Evolutionary conservation across 108 stramenopile species (phyloP), one percentile per base, ranked within the genome.

Genomic region (Cyclostephanos invisitatus): DNA sequence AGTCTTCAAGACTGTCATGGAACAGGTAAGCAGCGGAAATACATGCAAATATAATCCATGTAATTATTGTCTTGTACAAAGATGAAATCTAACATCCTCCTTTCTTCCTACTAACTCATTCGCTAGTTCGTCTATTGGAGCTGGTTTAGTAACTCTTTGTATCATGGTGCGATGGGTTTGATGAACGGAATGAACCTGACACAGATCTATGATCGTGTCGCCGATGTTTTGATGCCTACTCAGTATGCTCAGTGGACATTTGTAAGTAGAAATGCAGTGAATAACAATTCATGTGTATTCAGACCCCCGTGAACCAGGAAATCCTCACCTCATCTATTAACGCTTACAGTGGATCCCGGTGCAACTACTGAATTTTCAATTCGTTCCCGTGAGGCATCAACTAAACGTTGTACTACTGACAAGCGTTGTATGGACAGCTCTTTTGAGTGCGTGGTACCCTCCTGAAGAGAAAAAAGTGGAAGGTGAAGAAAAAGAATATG

Each of bases 1-100:
- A 11, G 62, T 92, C 11, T 89, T 92, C 84, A 92, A 92, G 70
- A 80, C 88, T 7, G 59, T 89, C 21, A 92, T 92, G 91, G 91
- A 92, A 63, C 91, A 91, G 74, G 82, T 85, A 51, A 57, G 79
- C 32, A 53, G 40, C 51, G 50, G 17, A 42, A 37, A 51, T 15
- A 32, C 56, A 58, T 10, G 36, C 9, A 58, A 11, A 18, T 0
- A 18, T 7, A 3, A 40, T 17, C 1, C 25, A 9, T 47, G 7
- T 40, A 8, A 32, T 32, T 48, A 29, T 40, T 57, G 0, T 55
- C 12, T 61, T 37, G 65, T 12, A 42, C 46, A 2, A 44, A 21
- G 29, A 48, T 15, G 14, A 46, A 11, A 62, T 3, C 58, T 27
- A n/a, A 55, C 14, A 7, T 46, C 11, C 32, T 78, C 35, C 14